Base-by-base conservation (phyloP, 2,329 filamentous ascomycete species). In the Xylaria sp. region DNA sequence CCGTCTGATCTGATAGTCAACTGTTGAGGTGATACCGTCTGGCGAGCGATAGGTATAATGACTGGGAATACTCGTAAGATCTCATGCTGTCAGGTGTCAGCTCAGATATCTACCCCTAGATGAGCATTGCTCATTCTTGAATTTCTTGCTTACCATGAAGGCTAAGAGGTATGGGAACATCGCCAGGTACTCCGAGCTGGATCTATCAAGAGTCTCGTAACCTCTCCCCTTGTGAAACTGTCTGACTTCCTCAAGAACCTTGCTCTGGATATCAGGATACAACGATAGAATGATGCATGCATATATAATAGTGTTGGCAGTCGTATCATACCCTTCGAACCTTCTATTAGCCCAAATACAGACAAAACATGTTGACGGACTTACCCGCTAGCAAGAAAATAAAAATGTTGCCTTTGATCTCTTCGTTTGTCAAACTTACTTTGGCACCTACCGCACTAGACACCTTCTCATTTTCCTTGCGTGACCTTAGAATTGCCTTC, bases 291-390 rank as follows among this genome's bases (percentile, higher is more conserved):
- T 50, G 28, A 68, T 52, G 28, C 54, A 61, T 7, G 60, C 48
- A 48, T 65, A 68, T 50, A 60, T 65, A 15, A 68, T 68, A 15
- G 61, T 65, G 28, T 68, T 68, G 13, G 66, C 66, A 10, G 66
- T 68, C 4, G 66, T 68, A 7, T 68, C 66, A 37, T 68, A 68
- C 1, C 65, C 65, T 67, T 23, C 5, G 6, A 39, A 13, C 25
- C 7, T n/a, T 5, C 6, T 34, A n/a, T 65, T 34, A 57, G 61
- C 39, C 28, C 6, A 34, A 5, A 15, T 39, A 31, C 4, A 15
- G 15, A 23, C 52, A 13, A n/a, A 20, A 31, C n/a, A 34, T 25
- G 5, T 18, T 46, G 54, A 20, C 34, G 12, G 2, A 51, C 62
- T 1, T 41, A 65, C 63, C 63, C 41, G 63, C 63, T 2, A 65